A percentile compares a stretch with the other conserved stretches of the same genome.
Conservation (phyloP, 2,329 filamentous ascomycete genomes). For the Phaeosphaeria sp. region DNA sequence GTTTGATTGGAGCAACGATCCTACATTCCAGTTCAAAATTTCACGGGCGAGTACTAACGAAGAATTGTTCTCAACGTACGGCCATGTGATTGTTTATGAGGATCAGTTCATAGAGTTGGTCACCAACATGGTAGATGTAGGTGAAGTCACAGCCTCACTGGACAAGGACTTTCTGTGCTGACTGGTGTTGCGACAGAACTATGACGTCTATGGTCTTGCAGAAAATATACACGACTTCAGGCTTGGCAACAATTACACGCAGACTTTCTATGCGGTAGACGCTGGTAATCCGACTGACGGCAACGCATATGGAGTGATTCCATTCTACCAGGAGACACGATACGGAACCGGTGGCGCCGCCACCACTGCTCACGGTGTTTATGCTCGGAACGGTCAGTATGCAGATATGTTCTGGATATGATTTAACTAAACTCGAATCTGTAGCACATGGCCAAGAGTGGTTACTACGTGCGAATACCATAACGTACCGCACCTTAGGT, state of each 20-base stretch:
- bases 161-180: too few species aligned
- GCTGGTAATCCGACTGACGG: slow-evolving; percentile 44
- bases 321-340: slow-evolving; percentile 22
- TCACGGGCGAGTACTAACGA: slow-evolving; percentile 60
- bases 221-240: slow-evolving; percentile 73
- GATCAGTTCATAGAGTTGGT: slow-evolving; percentile 67
- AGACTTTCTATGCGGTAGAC: slow-evolving; percentile 60
- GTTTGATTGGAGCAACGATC: slow-evolving; percentile 42
- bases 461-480: slow-evolving; percentile 65
- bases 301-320: slow-evolving; percentile 16
- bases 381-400: slow-evolving; percentile 19
- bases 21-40: slow-evolving; percentile 71
- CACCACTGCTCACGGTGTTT: slow-evolving; percentile 14
- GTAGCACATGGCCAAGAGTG: slow-evolving; percentile 71
- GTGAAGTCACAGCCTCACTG: too few species aligned
- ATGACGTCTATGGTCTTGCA: slow-evolving; percentile 76
- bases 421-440: too few species aligned
- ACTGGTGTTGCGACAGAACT: slow-evolving; percentile 50
- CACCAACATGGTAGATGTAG: slow-evolving; percentile 18
- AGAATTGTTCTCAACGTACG: slow-evolving; percentile 71
- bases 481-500: slow-evolving; percentile 75
- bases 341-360: slow-evolving; percentile 10
- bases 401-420: too few species aligned
- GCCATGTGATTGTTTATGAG: slow-evolving; percentile 74
- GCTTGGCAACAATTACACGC: slow-evolving; percentile 69